phyloP scores from a whole-genome alignment of 2,329 filamentous ascomycete species.

The Diaporthe sp. region DNA sequence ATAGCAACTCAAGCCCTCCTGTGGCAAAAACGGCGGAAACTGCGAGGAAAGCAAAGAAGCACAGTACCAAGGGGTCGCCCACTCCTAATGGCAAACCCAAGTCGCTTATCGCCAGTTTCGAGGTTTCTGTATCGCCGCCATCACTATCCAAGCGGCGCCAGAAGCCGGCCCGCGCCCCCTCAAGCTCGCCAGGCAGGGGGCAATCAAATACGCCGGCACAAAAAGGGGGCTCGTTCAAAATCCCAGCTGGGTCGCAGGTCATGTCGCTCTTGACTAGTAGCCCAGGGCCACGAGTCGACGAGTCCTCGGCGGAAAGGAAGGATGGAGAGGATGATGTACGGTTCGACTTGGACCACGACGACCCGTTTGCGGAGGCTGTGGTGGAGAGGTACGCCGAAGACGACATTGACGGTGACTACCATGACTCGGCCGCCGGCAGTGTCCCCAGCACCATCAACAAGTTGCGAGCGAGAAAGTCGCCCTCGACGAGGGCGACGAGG shows the following conservation, averaged over 20 bases:
- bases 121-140: conserved; percentile 37
- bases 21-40: background rate
- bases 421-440: background rate
- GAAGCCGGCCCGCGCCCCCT: background rate
- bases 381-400: conserved; percentile 38
- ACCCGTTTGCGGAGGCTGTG: background rate
- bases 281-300: conserved; percentile 1
- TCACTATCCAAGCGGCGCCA: conserved; percentile 12
- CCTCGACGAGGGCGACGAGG: conserved; percentile 14
- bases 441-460: background rate
- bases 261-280: conserved; percentile 27
- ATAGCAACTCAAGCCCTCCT: conserved; percentile 12
- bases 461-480: background rate
- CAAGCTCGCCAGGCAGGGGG: conserved; percentile 1
- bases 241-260: conserved; percentile 25
- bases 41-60: background rate
- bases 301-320: conserved; percentile 2
- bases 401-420: conserved; percentile 32
- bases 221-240: background rate
- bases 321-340: background rate
- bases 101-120: conserved; percentile 26
- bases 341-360: background rate
- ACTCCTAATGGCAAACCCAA: conserved; percentile 21
- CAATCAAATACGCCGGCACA: background rate
- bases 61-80: background rate